A percentile compares a stretch with the other conserved stretches of the same genome.
These are phyloP conservation scores for Candida mesenterica DNA, from an alignment of 1,139 yeast species.

Conservation along the genomic window DNA sequence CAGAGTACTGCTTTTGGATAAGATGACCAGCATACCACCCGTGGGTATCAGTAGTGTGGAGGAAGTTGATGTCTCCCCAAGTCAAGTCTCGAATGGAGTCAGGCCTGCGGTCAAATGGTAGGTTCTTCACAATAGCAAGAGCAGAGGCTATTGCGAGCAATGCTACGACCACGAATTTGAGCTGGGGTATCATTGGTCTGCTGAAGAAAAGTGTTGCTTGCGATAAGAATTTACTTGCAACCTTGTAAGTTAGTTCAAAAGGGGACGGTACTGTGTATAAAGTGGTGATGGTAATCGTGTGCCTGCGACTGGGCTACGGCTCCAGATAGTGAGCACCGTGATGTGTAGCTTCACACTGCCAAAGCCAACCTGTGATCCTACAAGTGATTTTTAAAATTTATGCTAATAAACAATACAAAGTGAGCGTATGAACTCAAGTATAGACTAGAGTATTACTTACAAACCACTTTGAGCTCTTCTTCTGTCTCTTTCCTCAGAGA, in stretches of 20 bases:
- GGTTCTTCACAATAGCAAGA: not conserved
- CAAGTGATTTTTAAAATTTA: slow-evolving; percentile 1
- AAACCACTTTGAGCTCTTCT: slow-evolving; percentile 74
- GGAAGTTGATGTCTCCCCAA: slow-evolving; percentile 74
- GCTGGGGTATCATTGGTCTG: not conserved
- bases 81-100: slow-evolving; percentile 44
- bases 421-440: slow-evolving; percentile 5
- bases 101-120: too few relatives aligned
- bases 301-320: too few relatives aligned
- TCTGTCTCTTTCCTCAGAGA: slow-evolving; percentile 99
- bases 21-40: slow-evolving; percentile 92
- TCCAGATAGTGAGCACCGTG: too few relatives aligned
- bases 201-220: too few relatives aligned
- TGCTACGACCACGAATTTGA: not conserved
- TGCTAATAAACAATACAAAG: slow-evolving; percentile 2
- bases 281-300: too few relatives aligned
- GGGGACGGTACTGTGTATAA: too few relatives aligned
- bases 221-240: slow-evolving; percentile 1
- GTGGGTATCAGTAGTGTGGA: slow-evolving; percentile 95
- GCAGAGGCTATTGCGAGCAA: not conserved
- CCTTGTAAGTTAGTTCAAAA: not conserved
- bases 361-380: too few relatives aligned
- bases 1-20: slow-evolving; percentile 70
- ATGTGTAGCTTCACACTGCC: too few relatives aligned
- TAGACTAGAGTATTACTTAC: too few relatives aligned